Percentiles rank a stretch among this genome's conserved stretches.
These are phyloP conservation scores for Rhodomyrtus psidioides DNA, from an alignment of 441 rosid species.

Conservation along the genomic window DNA sequence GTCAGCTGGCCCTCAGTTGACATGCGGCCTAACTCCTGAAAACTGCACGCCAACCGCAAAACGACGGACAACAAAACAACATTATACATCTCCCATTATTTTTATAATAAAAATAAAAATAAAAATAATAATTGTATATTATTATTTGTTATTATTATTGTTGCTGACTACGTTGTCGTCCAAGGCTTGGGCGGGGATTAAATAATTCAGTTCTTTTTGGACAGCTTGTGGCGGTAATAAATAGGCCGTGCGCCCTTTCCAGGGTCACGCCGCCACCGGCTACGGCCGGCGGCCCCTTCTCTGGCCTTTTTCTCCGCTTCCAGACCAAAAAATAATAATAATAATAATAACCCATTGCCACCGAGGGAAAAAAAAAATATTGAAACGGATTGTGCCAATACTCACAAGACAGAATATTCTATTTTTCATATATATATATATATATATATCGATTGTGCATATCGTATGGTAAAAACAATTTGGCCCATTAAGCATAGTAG, in stretches of 20 bases:
- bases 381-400: not conserved
- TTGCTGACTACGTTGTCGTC: not conserved
- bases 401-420: not conserved
- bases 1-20: not conserved
- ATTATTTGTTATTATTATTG: not conserved
- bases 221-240: not conserved
- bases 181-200: not conserved
- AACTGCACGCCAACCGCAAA: not conserved
- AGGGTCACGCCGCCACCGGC: not conserved
- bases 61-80: not conserved
- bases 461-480: too few species aligned
- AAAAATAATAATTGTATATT: too few species aligned
- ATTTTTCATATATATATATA: not conserved
- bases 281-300: not conserved
- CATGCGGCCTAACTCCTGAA: not conserved
- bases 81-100: not conserved
- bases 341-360: not conserved
- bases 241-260: not conserved
- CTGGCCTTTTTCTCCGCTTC: not conserved
- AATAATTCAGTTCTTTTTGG: not conserved
- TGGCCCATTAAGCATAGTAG: too few species aligned
- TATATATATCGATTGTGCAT: too few species aligned
- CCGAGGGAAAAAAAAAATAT: not conserved
- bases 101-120: too few species aligned
- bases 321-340: rapidly evolving